Percentiles rank a stretch among this genome's conserved stretches.
These are phyloP conservation scores for Trichoderma breve DNA, from an alignment of 2,329 filamentous ascomycete species.

Conservation along the genomic window DNA sequence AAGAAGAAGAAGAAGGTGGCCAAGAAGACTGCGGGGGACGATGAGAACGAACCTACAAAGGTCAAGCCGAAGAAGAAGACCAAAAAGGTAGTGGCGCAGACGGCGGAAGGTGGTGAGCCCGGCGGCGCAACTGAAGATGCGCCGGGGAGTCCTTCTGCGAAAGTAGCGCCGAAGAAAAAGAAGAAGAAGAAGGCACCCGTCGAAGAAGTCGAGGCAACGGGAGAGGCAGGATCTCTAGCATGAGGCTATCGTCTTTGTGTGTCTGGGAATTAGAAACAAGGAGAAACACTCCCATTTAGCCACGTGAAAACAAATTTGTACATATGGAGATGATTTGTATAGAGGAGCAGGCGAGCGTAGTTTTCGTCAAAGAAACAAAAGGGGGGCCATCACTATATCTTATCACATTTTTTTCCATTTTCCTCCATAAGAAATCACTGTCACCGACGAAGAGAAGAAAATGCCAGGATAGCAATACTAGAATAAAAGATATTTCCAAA, in stretches of 20 bases:
- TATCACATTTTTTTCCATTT: background rate
- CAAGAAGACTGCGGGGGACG: slow-evolving; percentile 26
- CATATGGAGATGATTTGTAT: slow-evolving; percentile 5
- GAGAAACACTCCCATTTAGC: too few relatives aligned
- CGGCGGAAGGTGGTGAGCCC: background rate
- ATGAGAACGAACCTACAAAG: slow-evolving; percentile 36
- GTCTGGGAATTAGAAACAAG: background rate
- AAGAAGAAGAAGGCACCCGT: slow-evolving; percentile 44
- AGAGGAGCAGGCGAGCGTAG: background rate
- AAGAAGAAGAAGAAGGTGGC: slow-evolving; percentile 68
- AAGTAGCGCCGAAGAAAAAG: slow-evolving; percentile 44
- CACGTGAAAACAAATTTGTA: background rate
- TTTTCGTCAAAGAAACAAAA: background rate
- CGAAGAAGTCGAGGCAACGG: slow-evolving; percentile 31
- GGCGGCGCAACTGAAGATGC: background rate
- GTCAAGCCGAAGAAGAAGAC: slow-evolving; percentile 45
- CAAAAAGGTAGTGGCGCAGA: slow-evolving; percentile 26
- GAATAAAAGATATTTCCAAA: background rate
- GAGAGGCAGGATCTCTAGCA: background rate
- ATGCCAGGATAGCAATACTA: background rate
- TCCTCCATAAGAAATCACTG: background rate
- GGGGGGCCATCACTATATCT: background rate
- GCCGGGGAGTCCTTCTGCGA: background rate
- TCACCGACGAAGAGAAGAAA: background rate
- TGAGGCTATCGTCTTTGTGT: background rate